Evolutionary conservation across 495 filamentous ascomycete species (phyloP).

Genomic region (Penicillium arizonense): DNA sequence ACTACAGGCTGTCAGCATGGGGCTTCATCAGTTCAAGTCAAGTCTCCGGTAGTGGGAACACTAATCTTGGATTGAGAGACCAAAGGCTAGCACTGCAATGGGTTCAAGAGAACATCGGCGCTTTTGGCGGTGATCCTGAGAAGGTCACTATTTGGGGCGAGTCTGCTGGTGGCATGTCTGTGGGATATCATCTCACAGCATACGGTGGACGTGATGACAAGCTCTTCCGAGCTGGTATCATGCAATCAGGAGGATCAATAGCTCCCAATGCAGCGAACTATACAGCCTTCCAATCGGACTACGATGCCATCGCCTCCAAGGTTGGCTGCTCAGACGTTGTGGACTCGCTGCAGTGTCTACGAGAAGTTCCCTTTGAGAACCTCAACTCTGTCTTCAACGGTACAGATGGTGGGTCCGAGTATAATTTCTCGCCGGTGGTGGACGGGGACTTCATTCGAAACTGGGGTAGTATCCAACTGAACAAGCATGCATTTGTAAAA

Average conservation of each 20-base stretch:
- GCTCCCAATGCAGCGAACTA: slow-evolving; percentile 27
- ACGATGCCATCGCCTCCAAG: slow-evolving; percentile 37
- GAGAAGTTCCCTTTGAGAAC: slow-evolving; percentile 40
- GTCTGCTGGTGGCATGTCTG: slow-evolving; percentile 53
- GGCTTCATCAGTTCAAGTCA: slow-evolving; percentile 47
- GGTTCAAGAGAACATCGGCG: slow-evolving; percentile 56
- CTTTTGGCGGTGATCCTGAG: slow-evolving; percentile 54
- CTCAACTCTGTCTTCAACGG: slow-evolving; percentile 42
- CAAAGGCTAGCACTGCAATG: slow-evolving; percentile 62
- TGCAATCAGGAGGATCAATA: slow-evolving; percentile 47
- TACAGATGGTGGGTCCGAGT: slow-evolving; percentile 26
- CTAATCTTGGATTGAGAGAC: slow-evolving; percentile 58
- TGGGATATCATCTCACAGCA: slow-evolving; percentile 51
- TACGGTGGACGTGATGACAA: slow-evolving; percentile 49
- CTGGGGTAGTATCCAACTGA: slow-evolving; percentile 34
- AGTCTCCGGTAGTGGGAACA: slow-evolving; percentile 38
- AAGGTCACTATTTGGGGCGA: slow-evolving; percentile 73
- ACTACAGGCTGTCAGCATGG: slow-evolving; percentile 56
- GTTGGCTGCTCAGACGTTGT: slow-evolving; percentile 34
- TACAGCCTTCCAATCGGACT: slow-evolving; percentile 35
- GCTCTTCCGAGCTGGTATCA: slow-evolving; percentile 45
- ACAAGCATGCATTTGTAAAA: slow-evolving; percentile 40
- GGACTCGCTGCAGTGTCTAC: slow-evolving; percentile 48
- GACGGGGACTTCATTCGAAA: slow-evolving; percentile 51
- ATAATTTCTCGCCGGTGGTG: slow-evolving; percentile 42